These are phyloP conservation scores for Pelargonium citronellum DNA, from an alignment of 441 rosid species.

Conservation along the genomic window DNA sequence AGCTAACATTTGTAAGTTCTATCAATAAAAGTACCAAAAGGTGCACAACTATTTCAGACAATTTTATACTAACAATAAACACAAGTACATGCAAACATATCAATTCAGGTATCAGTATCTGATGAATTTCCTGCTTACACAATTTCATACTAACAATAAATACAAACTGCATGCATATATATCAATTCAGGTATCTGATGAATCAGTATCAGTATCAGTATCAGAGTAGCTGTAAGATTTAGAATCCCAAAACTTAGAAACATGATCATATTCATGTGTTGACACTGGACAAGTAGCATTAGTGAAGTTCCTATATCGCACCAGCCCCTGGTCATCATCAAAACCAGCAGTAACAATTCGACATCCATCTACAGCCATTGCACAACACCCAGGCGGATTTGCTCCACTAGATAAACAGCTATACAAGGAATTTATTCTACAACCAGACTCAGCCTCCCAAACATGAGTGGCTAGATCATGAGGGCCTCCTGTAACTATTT, in stretches of 20 bases:
- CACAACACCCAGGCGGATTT: constrained; percentile 32
- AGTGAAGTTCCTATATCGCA: constrained; percentile 39
- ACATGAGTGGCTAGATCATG: constrained; percentile 31
- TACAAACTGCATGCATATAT: too few species aligned
- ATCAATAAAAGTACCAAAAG: too few species aligned
- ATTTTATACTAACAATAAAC: too few species aligned
- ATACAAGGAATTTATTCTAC: constrained; percentile 37
- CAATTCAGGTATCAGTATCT: too few species aligned
- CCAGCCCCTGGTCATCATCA: constrained; percentile 20
- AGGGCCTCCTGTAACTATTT: constrained; percentile 49
- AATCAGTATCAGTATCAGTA: constrained; percentile 18
- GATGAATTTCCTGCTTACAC: too few species aligned
- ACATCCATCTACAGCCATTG: constrained; percentile 46
- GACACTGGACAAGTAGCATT: constrained; percentile 32
- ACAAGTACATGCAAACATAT: too few species aligned
- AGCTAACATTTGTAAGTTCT: too few species aligned
- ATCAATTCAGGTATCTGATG: not conserved
- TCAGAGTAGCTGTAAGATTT: constrained; percentile 21
- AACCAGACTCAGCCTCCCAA: constrained; percentile 56
- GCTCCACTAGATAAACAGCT: constrained; percentile 25
- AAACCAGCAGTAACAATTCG: constrained; percentile 33
- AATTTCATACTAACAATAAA: too few species aligned
- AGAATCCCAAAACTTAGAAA: constrained; percentile 51
- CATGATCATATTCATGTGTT: constrained; percentile 18
- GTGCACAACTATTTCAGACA: too few species aligned